Percentiles rank a stretch among this genome's conserved stretches.
Evolutionary conservation across 768 basidiomycete species (phyloP).

Genomic region (Russula brevipes): DNA sequence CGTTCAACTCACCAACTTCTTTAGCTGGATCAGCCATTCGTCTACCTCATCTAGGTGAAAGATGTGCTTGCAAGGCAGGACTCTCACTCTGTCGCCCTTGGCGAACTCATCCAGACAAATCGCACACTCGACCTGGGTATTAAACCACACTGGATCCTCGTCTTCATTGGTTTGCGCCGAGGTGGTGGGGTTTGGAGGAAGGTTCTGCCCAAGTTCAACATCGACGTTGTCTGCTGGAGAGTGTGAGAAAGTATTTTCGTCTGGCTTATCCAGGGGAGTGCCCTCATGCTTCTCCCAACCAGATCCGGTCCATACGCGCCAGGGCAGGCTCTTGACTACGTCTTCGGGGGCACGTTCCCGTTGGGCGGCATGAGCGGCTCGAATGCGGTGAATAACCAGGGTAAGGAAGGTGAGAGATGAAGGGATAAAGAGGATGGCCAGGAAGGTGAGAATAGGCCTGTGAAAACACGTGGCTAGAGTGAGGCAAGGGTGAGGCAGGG

Average conservation of each 20-base stretch:
- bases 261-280: slow-evolving; percentile 14
- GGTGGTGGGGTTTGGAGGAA: slow-evolving; percentile 19
- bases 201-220: slow-evolving; percentile 21
- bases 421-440: slow-evolving; percentile 85
- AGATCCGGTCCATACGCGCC: slow-evolving; percentile 75
- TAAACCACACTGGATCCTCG: slow-evolving; percentile 64
- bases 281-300: slow-evolving; percentile 77
- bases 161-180: slow-evolving; percentile 27
- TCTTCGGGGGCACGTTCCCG: slow-evolving; percentile 81
- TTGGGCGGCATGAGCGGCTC: slow-evolving; percentile 74
- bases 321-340: slow-evolving; percentile 71
- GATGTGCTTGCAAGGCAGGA: slow-evolving; percentile 90
- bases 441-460: slow-evolving; percentile 80
- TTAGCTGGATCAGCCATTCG: slow-evolving; percentile 86
- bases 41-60: slow-evolving; percentile 92
- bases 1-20: slow-evolving; percentile 71
- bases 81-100: slow-evolving; percentile 84
- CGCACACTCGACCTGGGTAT: slow-evolving; percentile 79
- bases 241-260: background rate
- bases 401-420: slow-evolving; percentile 86
- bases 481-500: slow-evolving; percentile 4
- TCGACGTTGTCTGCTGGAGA: slow-evolving; percentile 19
- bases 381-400: slow-evolving; percentile 82
- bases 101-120: slow-evolving; percentile 88
- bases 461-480: slow-evolving; percentile 18